Evolutionary conservation across 805 yeast species (phyloP).

Genomic region (Barnettozyma wickerhamii): DNA sequence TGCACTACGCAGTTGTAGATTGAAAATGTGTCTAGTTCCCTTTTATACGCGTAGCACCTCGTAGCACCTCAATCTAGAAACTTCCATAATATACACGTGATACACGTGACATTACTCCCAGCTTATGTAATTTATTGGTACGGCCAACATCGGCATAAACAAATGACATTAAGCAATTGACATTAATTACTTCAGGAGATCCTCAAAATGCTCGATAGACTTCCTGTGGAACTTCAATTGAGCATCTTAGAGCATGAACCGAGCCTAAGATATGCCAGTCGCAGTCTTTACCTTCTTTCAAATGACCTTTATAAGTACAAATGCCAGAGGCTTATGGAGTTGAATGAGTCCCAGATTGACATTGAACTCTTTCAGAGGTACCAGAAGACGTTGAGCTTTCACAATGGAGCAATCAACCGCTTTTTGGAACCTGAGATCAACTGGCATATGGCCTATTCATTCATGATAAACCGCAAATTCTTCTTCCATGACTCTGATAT

Average conservation of each 20-base stretch:
- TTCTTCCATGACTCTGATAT: slow-evolving; percentile 36
- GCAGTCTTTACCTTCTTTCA: slow-evolving; percentile 44
- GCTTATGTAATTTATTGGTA: too few relatives aligned
- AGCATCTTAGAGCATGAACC: slow-evolving; percentile 32
- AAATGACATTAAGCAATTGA: background rate
- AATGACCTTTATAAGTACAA: slow-evolving; percentile 43
- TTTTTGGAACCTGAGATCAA: slow-evolving; percentile 22
- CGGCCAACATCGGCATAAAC: background rate
- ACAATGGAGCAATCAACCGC: slow-evolving; percentile 35
- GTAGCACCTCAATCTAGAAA: background rate
- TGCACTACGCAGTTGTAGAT: background rate
- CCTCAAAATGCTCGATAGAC: slow-evolving; percentile 11
- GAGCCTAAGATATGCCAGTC: slow-evolving; percentile 30
- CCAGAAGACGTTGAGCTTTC: slow-evolving; percentile 23
- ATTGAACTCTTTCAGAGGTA: slow-evolving; percentile 1
- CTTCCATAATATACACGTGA: background rate
- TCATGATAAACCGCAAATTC: slow-evolving; percentile 47
- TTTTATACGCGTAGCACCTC: background rate
- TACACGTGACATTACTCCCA: background rate
- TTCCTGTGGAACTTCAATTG: slow-evolving; percentile 44
- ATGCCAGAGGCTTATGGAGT: slow-evolving; percentile 23
- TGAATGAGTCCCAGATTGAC: background rate
- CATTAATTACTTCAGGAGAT: too few relatives aligned
- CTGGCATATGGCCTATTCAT: slow-evolving; percentile 49
- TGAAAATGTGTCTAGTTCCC: background rate